These are phyloP conservation scores for Coniosporium apollinis DNA, from an alignment of 495 filamentous ascomycete genomes.

Conservation along the genomic window DNA sequence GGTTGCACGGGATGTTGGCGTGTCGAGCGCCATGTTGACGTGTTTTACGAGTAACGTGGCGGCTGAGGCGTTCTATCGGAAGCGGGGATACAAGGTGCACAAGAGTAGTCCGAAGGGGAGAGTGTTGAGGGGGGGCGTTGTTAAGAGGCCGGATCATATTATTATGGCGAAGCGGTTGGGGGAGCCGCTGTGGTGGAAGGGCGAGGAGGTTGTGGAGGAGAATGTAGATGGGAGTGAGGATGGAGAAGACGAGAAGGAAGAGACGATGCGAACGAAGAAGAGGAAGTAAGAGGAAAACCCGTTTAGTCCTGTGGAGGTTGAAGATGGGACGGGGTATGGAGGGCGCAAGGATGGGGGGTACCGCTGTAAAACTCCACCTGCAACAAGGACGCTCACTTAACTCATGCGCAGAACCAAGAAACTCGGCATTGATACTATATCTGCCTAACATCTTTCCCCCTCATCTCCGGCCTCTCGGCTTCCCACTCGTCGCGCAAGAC, in stretches of 20 bases:
- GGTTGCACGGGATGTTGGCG: slow-evolving; percentile 18
- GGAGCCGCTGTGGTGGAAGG: slow-evolving; percentile 21
- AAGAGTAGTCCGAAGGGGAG: slow-evolving; percentile 6
- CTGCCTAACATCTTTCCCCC: slow-evolving; percentile 69
- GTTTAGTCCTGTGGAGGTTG: no score
- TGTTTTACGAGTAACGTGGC: slow-evolving; percentile 51
- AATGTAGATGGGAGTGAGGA: not conserved
- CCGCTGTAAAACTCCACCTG: no score
- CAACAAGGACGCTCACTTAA: no score
- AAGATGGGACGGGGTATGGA: no score
- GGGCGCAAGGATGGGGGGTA: no score
- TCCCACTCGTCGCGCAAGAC: slow-evolving; percentile 90
- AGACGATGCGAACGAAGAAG: no score
- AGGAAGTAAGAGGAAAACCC: no score
- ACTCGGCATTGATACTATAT: slow-evolving; percentile 25
- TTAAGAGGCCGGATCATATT: slow-evolving; percentile 9
- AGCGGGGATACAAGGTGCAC: slow-evolving; percentile 41
- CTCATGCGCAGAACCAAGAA: no score
- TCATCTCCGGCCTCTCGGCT: slow-evolving; percentile 74
- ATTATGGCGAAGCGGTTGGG: slow-evolving; percentile 7
- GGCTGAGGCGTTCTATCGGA: slow-evolving; percentile 49
- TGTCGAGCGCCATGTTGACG: slow-evolving; percentile 72
- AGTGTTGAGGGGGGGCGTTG: slow-evolving; percentile 5
- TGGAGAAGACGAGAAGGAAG: no score
- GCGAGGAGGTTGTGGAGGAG: not conserved